Evolutionary conservation across 305 asterid species (phyloP), one percentile per base, ranked within the genome.

Genomic region (Ajuga reptans): DNA sequence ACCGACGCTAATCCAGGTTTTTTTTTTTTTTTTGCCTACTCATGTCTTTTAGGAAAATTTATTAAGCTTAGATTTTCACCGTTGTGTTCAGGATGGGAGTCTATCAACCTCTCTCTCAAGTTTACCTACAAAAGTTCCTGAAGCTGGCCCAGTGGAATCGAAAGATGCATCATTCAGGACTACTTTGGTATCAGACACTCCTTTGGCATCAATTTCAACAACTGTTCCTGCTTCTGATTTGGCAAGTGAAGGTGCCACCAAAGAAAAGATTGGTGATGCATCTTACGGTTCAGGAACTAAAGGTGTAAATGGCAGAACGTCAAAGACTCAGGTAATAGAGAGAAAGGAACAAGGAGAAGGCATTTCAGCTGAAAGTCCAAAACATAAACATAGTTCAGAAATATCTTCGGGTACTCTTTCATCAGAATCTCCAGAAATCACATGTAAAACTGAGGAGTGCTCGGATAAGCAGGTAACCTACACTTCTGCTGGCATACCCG

Each of bases 1-100:
- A 53, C 78, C 41, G 39, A 72, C 64, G 49, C 71, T 54, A 66
- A 83, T 83, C 58, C 79, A 79, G 89, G 91, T 86, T 45, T 45
- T 69, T 33, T 72, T 45, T 45, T 69, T 33, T 72, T 54, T 74
- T 50, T 61, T 55, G 42, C 57, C 64, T 11, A 51, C 37, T 75
- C 21, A 17, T 52, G 60, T 33, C 42, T 45, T 53, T 29, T 17
- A 41, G 60, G 78, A 18, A 63, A 69, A 43, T 63, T 74, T 67
- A 51, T 37, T 79, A 65, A 27, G 68, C 71, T 67, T 68, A 57
- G 41, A 31, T 63, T 24, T 46, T 62, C 71, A 27, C 36, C 36
- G 51, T 16, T 54, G 24, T 71, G 43, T 77, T 78, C 84, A 89
- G 96, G 85, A 47, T 78, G 82, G 57, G 41, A 21, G 31, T 42